Conservation (phyloP, 2,329 filamentous ascomycete species). For the Aspergillus transmontanensis region DNA sequence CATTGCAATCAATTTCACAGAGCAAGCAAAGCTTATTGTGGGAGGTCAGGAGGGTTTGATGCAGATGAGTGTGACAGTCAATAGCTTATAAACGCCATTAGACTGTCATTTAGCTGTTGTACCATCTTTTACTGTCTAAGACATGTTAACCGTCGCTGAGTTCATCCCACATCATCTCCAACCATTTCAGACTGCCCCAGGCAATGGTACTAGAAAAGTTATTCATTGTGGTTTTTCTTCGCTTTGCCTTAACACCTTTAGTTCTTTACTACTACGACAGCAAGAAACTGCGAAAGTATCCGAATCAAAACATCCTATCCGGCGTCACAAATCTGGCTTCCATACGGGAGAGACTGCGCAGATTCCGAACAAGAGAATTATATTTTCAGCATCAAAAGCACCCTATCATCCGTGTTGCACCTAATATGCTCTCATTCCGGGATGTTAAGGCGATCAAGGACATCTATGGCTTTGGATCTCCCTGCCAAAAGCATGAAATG, state of each 20-base stretch:
- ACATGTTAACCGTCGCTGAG: rapidly evolving
- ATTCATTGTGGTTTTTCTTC: too few species aligned
- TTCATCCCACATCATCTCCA: too few species aligned
- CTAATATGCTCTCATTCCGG: neutral
- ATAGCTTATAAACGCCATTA: too few species aligned
- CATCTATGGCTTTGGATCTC: neutral
- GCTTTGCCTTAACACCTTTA: too few species aligned
- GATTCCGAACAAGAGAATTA: neutral
- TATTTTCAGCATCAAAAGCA: neutral
- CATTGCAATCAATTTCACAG: too few species aligned
- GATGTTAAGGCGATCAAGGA: neutral
- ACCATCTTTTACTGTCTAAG: too few species aligned
- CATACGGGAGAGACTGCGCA: neutral
- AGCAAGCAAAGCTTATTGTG: too few species aligned
- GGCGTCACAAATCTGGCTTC: neutral
- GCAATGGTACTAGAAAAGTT: too few species aligned
- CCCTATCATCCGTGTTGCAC: neutral
- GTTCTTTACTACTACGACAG: neutral
- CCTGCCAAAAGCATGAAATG: neutral
- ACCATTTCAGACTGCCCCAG: too few species aligned
- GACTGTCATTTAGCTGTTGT: too few species aligned
- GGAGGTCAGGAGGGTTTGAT: too few species aligned
- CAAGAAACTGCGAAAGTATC: neutral
- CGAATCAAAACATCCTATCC: neutral
- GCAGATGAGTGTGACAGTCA: too few species aligned